These are phyloP conservation scores for Aspergillus carlsbadensis DNA, from an alignment of 495 filamentous ascomycete genomes.

Conservation along the genomic window DNA sequence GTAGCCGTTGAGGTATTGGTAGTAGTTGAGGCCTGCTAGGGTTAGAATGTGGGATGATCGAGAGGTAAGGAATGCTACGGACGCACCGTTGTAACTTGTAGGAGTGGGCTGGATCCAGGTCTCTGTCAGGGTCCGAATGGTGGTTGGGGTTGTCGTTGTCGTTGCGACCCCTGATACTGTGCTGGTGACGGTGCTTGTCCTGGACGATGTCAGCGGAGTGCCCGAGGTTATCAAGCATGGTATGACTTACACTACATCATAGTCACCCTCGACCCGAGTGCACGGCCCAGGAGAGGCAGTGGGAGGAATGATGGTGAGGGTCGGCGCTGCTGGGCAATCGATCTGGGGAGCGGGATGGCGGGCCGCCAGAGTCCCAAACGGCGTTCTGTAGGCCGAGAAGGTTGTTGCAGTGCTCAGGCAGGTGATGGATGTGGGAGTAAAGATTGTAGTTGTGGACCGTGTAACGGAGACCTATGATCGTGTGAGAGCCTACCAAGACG, in stretches of 20 bases:
- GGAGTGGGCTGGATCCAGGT: slow-evolving; percentile 10
- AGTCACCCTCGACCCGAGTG: not conserved
- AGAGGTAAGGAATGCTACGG: not conserved
- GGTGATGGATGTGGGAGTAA: slow-evolving; percentile 3
- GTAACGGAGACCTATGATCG: not conserved
- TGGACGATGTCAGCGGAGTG: not conserved
- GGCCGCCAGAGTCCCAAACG: not conserved
- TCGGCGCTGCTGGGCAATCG: not conserved
- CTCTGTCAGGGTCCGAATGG: not conserved
- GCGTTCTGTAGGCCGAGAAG: not conserved
- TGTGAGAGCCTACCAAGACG: not conserved
- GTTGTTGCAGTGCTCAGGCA: slow-evolving; percentile 7
- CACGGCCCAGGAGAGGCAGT: not conserved
- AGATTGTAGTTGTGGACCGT: slow-evolving; percentile 2
- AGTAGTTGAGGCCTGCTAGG: slow-evolving; percentile 7
- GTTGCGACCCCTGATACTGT: not conserved
- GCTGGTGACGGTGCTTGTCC: not conserved
- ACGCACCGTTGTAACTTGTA: not conserved
- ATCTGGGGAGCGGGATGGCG: not conserved
- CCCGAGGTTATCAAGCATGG: not conserved
- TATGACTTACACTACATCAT: not conserved
- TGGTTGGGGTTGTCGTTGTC: slow-evolving; percentile 1
- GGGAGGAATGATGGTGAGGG: not conserved
- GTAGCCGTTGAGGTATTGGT: slow-evolving; percentile 14
- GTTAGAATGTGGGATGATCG: not conserved